Evolutionary conservation across 495 filamentous ascomycete species (phyloP).

Genomic region (Thozetella sp.): DNA sequence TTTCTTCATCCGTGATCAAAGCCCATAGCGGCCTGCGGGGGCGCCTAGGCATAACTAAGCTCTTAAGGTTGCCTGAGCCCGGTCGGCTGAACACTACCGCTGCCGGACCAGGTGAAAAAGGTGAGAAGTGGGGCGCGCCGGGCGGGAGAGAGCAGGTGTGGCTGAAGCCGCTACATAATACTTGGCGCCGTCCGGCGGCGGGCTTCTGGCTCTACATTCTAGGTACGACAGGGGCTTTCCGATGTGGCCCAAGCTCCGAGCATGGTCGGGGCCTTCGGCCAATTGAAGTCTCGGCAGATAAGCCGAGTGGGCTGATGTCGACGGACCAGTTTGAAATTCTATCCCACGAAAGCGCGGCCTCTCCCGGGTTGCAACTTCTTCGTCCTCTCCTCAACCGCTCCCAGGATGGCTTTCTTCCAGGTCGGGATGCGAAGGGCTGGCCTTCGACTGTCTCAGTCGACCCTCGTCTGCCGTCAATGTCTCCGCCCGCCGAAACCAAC

Average conservation of each 20-base stretch:
- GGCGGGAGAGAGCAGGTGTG: no score
- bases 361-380: not conserved
- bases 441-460: slow-evolving; percentile 52
- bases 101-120: no score
- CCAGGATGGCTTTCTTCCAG: slow-evolving; percentile 46
- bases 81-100: no score
- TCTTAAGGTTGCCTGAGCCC: no score
- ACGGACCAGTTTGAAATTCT: not conserved
- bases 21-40: no score
- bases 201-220: no score
- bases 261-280: not conserved
- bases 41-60: no score
- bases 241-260: not conserved
- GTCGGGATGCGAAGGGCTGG: slow-evolving; percentile 53
- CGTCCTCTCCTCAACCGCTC: not conserved
- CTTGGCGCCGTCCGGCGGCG: no score
- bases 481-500: slow-evolving; percentile 36
- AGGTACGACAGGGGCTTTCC: no score
- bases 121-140: no score
- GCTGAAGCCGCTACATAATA: no score
- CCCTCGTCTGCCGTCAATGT: slow-evolving; percentile 68
- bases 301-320: not conserved
- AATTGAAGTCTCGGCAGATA: not conserved
- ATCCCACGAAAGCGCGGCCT: not conserved
- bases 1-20: no score